Conservation (phyloP, 805 yeast species). For the Candida ortonii region DNA sequence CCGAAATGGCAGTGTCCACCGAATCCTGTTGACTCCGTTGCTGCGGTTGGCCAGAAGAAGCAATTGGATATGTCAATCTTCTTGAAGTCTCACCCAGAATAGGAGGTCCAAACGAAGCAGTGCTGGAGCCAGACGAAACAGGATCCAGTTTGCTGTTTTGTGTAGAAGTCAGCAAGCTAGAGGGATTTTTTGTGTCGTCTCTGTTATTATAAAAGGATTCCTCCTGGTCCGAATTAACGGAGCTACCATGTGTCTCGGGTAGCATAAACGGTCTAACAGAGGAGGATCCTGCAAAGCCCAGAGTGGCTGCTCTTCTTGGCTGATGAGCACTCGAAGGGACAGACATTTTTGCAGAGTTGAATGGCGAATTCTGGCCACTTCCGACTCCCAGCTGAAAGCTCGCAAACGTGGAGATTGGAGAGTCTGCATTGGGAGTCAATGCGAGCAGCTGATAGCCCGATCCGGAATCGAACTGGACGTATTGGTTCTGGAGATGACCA, state of each 20-base stretch:
- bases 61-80: conserved; percentile 34
- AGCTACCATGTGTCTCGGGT: conserved; percentile 17
- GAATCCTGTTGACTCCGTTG: conserved; percentile 7
- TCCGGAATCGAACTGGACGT: conserved; percentile 8
- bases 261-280: conserved; percentile 22
- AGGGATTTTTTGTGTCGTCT: too few relatives aligned
- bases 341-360: conserved; percentile 15
- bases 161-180: too few relatives aligned
- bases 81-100: conserved; percentile 40
- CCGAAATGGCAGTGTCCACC: conserved; percentile 18
- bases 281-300: conserved; percentile 17
- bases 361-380: conserved; percentile 23
- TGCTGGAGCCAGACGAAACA: conserved; percentile 5
- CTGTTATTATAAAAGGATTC: conserved; percentile 5
- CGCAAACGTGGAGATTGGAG: conserved; percentile 17
- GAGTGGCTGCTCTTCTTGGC: conserved; percentile 20
- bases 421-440: conserved; percentile 22
- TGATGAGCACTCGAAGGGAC: conserved; percentile 26
- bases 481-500: conserved; percentile 7
- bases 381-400: conserved; percentile 14
- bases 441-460: conserved; percentile 19
- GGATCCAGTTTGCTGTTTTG: conserved; percentile 10
- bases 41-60: conserved; percentile 19
- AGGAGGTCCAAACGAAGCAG: conserved; percentile 24
- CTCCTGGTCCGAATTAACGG: conserved; percentile 9